Evolutionary conservation across 768 basidiomycete genomes (phyloP).

Genomic region (Phanerodontia chrysosporium): DNA sequence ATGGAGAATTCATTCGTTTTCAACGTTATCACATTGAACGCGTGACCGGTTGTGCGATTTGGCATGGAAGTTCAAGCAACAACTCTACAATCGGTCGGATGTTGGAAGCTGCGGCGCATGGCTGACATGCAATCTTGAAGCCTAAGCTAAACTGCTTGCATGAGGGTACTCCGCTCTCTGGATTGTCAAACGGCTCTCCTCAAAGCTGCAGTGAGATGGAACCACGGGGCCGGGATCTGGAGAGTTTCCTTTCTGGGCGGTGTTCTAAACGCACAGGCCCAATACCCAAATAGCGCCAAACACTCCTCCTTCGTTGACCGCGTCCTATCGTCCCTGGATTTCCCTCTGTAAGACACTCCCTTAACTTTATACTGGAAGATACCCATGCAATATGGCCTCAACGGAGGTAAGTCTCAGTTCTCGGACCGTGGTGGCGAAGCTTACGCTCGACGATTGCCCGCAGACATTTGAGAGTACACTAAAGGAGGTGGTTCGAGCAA

Average conservation of each 20-base stretch:
- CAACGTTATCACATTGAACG: too few species aligned
- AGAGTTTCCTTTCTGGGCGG: neutral
- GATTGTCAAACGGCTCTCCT: too few species aligned
- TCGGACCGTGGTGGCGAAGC: neutral
- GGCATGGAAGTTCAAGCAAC: too few species aligned
- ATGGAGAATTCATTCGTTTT: neutral
- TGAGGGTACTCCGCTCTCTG: too few species aligned
- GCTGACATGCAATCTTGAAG: too few species aligned
- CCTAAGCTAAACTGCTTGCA: too few species aligned
- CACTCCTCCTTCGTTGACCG: conserved; percentile 3
- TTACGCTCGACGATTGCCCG: neutral
- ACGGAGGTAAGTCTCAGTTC: conserved; percentile 15
- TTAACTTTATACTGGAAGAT: neutral
- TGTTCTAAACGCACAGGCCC: neutral
- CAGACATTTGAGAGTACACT: conserved; percentile 81
- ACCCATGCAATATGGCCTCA: conserved; percentile 16
- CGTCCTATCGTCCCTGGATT: conserved; percentile 1
- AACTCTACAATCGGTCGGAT: too few species aligned
- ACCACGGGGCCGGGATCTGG: too few species aligned
- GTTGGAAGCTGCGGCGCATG: too few species aligned
- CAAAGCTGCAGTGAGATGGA: too few species aligned
- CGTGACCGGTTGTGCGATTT: too few species aligned
- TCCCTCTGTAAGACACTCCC: neutral
- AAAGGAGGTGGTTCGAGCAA: conserved; percentile 78
- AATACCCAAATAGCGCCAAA: conserved; percentile 10